A percentile compares a stretch with the other conserved stretches of the same genome.
Conservation (phyloP, 192 early-diverging fungal species). For the Coemansia asiatica region DNA sequence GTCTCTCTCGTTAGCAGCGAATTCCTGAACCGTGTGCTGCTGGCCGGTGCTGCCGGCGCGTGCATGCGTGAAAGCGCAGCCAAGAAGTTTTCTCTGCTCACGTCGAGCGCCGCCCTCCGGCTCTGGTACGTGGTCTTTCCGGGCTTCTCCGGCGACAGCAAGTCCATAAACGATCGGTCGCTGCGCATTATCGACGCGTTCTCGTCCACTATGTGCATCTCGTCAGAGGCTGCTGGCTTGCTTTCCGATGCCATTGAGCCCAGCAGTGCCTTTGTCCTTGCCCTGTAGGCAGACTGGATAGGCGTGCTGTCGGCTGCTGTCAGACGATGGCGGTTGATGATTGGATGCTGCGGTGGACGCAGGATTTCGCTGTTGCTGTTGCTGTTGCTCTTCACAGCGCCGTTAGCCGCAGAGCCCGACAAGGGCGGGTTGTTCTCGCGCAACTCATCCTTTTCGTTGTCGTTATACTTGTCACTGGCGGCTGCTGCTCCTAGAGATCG, state of each 20-base stretch:
- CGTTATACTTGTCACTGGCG: no score
- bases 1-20: no score
- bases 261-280: no score
- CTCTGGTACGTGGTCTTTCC: background rate
- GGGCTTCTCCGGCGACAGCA: slow-evolving; percentile 43
- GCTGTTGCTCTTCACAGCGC: no score
- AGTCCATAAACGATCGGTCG: slow-evolving; percentile 51
- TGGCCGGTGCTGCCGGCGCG: background rate
- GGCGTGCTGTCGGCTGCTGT: slow-evolving; percentile 26
- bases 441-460: no score
- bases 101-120: background rate
- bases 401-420: no score
- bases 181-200: slow-evolving; percentile 30
- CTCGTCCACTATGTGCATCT: slow-evolving; percentile 15
- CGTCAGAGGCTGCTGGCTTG: background rate
- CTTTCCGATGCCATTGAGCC: background rate
- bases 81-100: slow-evolving; percentile 16
- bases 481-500: no score
- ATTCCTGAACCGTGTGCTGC: background rate
- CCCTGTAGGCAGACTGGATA: slow-evolving; percentile 8
- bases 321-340: slow-evolving; percentile 30
- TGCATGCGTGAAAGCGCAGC: slow-evolving; percentile 18
- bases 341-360: slow-evolving; percentile 45
- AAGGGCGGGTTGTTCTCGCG: no score
- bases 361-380: background rate